phyloP scores from a whole-genome alignment of 495 filamentous ascomycete species.

The Neurospora discreta region DNA sequence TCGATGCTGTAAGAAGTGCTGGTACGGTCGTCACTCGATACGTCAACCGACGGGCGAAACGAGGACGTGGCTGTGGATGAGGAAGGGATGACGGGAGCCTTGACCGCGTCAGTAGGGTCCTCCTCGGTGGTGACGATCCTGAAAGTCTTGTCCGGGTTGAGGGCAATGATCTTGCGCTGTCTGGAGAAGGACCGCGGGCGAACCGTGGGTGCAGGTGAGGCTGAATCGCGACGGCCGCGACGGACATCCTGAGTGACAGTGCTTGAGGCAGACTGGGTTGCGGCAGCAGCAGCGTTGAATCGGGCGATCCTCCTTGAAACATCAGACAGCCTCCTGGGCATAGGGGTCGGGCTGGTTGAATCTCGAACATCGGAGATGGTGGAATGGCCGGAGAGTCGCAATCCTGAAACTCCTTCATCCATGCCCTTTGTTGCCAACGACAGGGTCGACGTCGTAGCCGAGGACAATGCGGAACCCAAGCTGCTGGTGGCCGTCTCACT shows the following conservation, averaged over 20 bases:
- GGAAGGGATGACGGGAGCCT: conserved; percentile 20
- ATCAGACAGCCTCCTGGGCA: conserved; percentile 26
- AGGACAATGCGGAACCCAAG: conserved; percentile 29
- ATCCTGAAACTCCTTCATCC: conserved; percentile 36
- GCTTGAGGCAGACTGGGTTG: conserved; percentile 6
- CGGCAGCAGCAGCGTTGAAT: conserved; percentile 7
- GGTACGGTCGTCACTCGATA: conserved; percentile 33
- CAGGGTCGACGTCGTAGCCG: conserved; percentile 21
- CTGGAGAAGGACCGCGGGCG: conserved; percentile 23
- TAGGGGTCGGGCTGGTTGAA: conserved; percentile 13
- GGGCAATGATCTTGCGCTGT: conserved; percentile 27
- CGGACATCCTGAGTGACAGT: conserved; percentile 10
- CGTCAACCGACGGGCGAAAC: conserved; percentile 35
- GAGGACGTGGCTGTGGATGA: conserved; percentile 31
- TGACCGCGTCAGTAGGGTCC: conserved; percentile 11
- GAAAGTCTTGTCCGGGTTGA: conserved; percentile 40
- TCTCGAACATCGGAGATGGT: conserved; percentile 12
- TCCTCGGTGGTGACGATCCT: conserved; percentile 24
- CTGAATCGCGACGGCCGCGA: conserved; percentile 8
- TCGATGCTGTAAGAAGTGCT: conserved; percentile 20
- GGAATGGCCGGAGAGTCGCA: conserved; percentile 31
- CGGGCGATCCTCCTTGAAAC: conserved; percentile 16
- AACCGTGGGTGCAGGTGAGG: conserved; percentile 7
- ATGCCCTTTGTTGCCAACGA: conserved; percentile 30
- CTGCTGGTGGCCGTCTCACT: conserved; percentile 1